Base-by-base conservation (phyloP, 148 eudicot species). In the Chenopodium album region DNA sequence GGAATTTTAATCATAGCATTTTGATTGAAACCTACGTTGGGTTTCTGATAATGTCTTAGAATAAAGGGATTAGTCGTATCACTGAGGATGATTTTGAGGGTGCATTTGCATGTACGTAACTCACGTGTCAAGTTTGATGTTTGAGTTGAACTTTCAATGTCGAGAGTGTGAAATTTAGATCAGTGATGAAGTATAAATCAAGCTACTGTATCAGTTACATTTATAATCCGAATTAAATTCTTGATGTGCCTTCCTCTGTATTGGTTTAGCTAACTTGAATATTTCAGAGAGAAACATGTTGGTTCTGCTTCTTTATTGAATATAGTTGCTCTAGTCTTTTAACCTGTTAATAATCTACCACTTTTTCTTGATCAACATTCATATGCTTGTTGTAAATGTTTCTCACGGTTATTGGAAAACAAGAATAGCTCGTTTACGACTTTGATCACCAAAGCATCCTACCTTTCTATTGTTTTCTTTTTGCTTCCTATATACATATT, bases 321-420 rank as follows among this genome's bases (percentile, higher is more conserved):
- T 41, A 9, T 48, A 78, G 66, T 71, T 4, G 44, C n/a, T 50
- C 31, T 11, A 0, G 66, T 67, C 73, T 14, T 17, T 52, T 29
- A 44, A 56, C 68, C 34, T 19, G 31, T 52, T 9, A 23, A 2
- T 14, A 66, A 65, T 28, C 68, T 71, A 70, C 32, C n/a, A 17
- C 1, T 70, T 48, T 62, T 50, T 20, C 46, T 47, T 77, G 34
- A 8, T 71, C 75, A 41, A 46, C 46, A 59, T 59, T 82, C 69
- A 68, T 76, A 62, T 34, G 79, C 74, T 19, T 63, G 71, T 29
- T 60, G 76, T 73, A 74, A 46, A 47, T 48, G 71, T 52, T 74
- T 74, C 32, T 13, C 69, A 54, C 28, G 26, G 63, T 5, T 69
- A 52, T 54, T n/a, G 44, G 26, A 13, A 70, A 54, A 65, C 7